Evolutionary conservation across 2,329 filamentous ascomycete genomes (phyloP).

Genomic region (Ceratocystis colombiana): DNA sequence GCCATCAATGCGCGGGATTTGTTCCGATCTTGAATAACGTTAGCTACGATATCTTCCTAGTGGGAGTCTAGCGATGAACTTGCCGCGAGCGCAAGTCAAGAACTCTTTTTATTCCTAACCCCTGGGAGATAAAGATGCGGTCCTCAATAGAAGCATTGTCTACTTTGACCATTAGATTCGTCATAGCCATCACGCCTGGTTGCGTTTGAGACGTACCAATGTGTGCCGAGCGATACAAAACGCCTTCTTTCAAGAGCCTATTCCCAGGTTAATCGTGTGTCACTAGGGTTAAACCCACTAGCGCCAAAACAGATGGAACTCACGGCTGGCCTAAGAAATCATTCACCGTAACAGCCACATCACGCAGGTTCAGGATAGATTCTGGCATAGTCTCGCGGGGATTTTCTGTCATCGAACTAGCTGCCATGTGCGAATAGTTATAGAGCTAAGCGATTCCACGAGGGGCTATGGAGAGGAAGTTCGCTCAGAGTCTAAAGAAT

Average conservation of each 20-base stretch:
- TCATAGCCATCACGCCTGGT: background rate
- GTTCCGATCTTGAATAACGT: constrained; percentile 9
- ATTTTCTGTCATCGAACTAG: background rate
- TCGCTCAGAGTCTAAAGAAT: background rate
- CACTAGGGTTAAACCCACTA: background rate
- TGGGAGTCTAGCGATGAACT: constrained; percentile 20
- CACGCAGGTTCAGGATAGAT: constrained; percentile 61
- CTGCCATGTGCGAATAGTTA: background rate
- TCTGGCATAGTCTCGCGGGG: background rate
- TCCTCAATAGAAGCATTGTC: constrained; percentile 64
- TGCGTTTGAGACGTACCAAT: constrained; percentile 37
- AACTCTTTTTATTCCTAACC: constrained; percentile 58
- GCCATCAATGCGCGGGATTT: constrained; percentile 6
- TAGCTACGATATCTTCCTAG: background rate
- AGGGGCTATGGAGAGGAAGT: background rate
- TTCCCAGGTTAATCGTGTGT: constrained; percentile 15
- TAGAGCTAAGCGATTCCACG: background rate
- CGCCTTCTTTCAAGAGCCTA: constrained; percentile 47
- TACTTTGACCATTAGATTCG: constrained; percentile 27
- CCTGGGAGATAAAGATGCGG: constrained; percentile 46
- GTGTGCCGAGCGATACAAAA: constrained; percentile 59
- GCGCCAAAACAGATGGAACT: constrained; percentile 26
- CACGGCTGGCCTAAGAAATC: constrained; percentile 46
- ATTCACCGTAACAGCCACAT: constrained; percentile 62
- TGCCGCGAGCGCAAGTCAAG: constrained; percentile 72